Evolutionary conservation across 75 land plant genomes (phyloP).

Genomic region (Sequoiadendron giganteum): DNA sequence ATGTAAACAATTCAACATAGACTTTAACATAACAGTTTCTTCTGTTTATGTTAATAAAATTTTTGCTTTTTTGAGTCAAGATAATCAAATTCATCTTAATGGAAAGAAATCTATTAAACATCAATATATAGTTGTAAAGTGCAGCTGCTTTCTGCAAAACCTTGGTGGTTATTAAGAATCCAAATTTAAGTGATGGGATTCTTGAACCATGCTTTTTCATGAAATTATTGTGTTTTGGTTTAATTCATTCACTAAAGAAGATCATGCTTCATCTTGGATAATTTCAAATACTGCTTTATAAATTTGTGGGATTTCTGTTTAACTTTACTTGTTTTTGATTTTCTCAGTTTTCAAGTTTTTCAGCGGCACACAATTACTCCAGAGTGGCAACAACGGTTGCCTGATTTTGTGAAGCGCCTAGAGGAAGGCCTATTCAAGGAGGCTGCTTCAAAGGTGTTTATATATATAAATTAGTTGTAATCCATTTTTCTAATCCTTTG

Average conservation of each 20-base stretch:
- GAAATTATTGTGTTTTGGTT: background rate
- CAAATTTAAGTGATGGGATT: background rate
- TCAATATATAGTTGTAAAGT: background rate
- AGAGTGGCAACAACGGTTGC: slow-evolving; percentile 50
- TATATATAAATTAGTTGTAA: background rate
- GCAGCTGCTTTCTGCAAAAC: background rate
- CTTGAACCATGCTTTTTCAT: background rate
- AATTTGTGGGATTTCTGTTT: background rate
- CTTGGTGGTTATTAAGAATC: background rate
- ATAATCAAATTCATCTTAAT: background rate
- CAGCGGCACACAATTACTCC: slow-evolving; percentile 29
- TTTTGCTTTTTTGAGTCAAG: background rate
- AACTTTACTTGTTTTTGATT: background rate
- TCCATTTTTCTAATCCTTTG: background rate
- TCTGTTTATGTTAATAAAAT: background rate
- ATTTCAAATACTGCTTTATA: background rate
- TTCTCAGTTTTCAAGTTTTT: slow-evolving; percentile 35
- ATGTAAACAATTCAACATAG: background rate
- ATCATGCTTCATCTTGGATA: background rate
- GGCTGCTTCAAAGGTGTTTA: slow-evolving; percentile 62
- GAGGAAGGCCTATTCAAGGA: slow-evolving; percentile 59
- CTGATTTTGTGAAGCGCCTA: slow-evolving; percentile 66
- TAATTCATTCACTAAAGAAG: background rate
- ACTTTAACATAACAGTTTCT: background rate
- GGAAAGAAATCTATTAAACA: background rate